phyloP scores from a whole-genome alignment of 345 rosid genomes.

The Lumnitzera littorea region DNA sequence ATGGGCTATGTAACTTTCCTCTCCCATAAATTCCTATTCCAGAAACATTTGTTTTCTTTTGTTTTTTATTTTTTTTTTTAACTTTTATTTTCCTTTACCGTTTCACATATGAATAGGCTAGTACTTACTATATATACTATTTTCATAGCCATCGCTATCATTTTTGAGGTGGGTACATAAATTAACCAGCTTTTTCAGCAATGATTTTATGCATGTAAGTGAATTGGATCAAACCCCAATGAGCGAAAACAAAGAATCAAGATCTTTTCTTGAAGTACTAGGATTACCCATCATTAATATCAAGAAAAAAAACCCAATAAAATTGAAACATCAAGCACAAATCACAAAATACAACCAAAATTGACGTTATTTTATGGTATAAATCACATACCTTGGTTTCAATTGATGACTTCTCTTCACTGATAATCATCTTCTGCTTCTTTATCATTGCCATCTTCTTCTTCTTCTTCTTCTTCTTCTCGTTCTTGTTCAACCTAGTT shows the following conservation, averaged over 20 bases:
- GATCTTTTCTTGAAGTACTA: too few relatives aligned
- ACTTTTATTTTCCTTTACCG: conserved; percentile 2
- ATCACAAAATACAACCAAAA: not conserved
- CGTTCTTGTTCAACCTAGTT: too few relatives aligned
- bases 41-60: not conserved
- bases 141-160: conserved; percentile 9
- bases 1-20: conserved; percentile 1
- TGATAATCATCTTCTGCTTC: conserved; percentile 18
- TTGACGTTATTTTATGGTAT: conserved; percentile 13
- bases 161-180: conserved; percentile 1
- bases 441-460: conserved; percentile 18
- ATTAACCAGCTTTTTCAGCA: conserved; percentile 28
- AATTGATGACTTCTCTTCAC: not conserved
- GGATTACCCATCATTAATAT: too few relatives aligned
- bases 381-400: conserved; percentile 24
- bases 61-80: conserved; percentile 9
- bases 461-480: conserved; percentile 5
- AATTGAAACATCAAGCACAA: not conserved
- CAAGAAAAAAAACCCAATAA: too few relatives aligned
- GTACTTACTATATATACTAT: not conserved
- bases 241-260: not conserved
- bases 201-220: conserved; percentile 10
- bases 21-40: conserved; percentile 9
- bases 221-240: conserved; percentile 3
- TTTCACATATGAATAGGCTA: not conserved